phyloP scores from a whole-genome alignment of 108 stramenopile genomes.

The Cyclotella choctawhatcheeana region DNA sequence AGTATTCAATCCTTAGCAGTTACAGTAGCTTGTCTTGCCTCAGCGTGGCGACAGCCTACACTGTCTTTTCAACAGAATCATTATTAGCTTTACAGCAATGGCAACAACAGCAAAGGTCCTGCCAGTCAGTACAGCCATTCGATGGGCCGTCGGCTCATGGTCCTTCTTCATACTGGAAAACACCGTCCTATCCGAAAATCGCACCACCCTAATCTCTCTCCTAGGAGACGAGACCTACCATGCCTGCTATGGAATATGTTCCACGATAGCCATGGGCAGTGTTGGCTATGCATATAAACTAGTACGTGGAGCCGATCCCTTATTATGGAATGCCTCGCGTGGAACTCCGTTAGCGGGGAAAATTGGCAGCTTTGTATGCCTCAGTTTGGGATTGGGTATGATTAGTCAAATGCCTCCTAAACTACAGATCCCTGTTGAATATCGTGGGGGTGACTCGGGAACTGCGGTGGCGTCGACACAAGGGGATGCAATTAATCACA shows the following conservation, averaged over 20 bases:
- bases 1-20: no score
- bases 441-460: no score
- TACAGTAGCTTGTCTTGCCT: no score
- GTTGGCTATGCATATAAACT: conserved; percentile 75
- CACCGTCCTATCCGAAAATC: conserved; percentile 88
- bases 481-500: conserved; percentile 1
- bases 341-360: conserved; percentile 37
- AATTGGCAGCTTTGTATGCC: conserved; percentile 49
- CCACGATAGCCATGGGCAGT: conserved; percentile 78
- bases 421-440: conserved; percentile 81
- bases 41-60: no score
- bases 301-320: conserved; percentile 44
- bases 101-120: conserved; percentile 14
- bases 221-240: conserved; percentile 82
- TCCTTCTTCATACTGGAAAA: conserved; percentile 87
- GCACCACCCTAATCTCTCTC: conserved; percentile 70
- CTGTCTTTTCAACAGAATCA: no score
- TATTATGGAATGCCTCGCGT: conserved; percentile 29
- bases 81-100: conserved; percentile 8
- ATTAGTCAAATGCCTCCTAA: conserved; percentile 79
- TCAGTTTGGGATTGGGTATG: conserved; percentile 72
- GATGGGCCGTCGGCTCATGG: conserved; percentile 85
- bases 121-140: conserved; percentile 28
- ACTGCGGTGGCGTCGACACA: not conserved
- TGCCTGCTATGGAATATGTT: conserved; percentile 71